Evolutionary conservation across 208 protist genomes (phyloP), one percentile per base, ranked within the genome.

Genomic region (Acanthamoeba castellanii): DNA sequence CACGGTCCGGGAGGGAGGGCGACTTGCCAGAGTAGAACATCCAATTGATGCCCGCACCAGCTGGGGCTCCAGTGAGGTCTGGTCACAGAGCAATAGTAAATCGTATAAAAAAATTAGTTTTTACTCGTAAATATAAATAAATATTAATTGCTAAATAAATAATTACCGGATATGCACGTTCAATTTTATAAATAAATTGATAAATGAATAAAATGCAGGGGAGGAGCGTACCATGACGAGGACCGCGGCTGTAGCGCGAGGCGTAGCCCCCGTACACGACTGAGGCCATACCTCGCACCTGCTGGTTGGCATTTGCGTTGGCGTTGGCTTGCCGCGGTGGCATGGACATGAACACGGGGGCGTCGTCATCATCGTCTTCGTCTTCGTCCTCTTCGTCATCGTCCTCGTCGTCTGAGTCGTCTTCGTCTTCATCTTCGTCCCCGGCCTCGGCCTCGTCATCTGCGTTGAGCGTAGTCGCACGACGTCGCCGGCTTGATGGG

Each of bases 11-110:
- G 13, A 57, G 59, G 59, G 87, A 92, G 32, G 52, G 61, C 22
- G 64, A 25, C 87, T 76, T 68, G 55, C 87, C 87, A 0, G 87
- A 59, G 64, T 92, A 92, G 87, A 92, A 92, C 61, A 68, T 50
- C 18, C 37, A 92, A 34, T 92, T 92, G 61, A 68, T 92, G 55
- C 87, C 87, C 64, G 55, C 87, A 3, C 87, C 87, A 11, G 45
- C 50, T 0, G 81, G 81, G 8, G 81, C 81, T 64, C 81, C 81
- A 8, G n/a, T 55, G 9, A 88, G 22, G 81, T 64, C 81, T 85
- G 76, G 18, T 6, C 13, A 55, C 13, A 55, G 3, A 55, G 50
- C 50, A 20, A 20, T 18, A 55, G 7, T 8, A 11, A 66, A 66
- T 66, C n/a, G 59, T 30, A 70, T 32, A 70, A 70, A 27, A 13